Evolutionary conservation across 2,329 filamentous ascomycete genomes (phyloP), one percentile per base, ranked within the genome.

Genomic region (Rhynchosporium agropyri): DNA sequence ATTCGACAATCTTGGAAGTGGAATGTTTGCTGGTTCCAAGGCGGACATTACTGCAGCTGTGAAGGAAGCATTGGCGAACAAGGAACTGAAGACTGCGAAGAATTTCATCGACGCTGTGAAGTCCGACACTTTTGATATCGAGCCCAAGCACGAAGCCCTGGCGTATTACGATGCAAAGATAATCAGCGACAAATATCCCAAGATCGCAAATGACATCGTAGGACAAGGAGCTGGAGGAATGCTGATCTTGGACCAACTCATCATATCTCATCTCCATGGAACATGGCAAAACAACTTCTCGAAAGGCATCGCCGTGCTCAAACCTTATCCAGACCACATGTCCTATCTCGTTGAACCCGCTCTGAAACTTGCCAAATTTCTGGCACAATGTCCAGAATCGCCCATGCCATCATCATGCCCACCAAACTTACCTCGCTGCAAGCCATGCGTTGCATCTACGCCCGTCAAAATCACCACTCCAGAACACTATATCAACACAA

Each of bases 201-300:
- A 84, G 46, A 80, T 97, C 56, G 83, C 83, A 26, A 84, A 90
- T 57, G 84, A 84, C 60, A 80, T 92, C 46, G 74, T 78, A 4
- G 79, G 81, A 40, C 79, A 81, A 60, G 82, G 82, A 13, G 82
- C 84, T 36, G 79, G 81, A 51, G 91, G 89, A 2, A 79, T 94
- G 29, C 77, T 78, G 60, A 80, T 83, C 57, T 84, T 98, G 40
- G 89, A 89, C 63, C 79, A 84, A 51, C 83, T 98, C 63, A 90
- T 97, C 74, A 93, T 90, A 72, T 84, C 88, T 2, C 95, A 98
- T 75, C 81, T 98, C 3, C 93, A 97, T 74, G 83, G 83, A 60
- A 89, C 87, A 10, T 98, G 95, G 85, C 92, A 96, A 73, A 90
- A 89, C 69, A 81, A 81, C 28, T 96, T 95, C 75, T 79, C 84